Percentiles rank a stretch among this genome's conserved stretches.
Evolutionary conservation across 768 basidiomycete genomes (phyloP).

Genomic region (Pluteus cervinus): DNA sequence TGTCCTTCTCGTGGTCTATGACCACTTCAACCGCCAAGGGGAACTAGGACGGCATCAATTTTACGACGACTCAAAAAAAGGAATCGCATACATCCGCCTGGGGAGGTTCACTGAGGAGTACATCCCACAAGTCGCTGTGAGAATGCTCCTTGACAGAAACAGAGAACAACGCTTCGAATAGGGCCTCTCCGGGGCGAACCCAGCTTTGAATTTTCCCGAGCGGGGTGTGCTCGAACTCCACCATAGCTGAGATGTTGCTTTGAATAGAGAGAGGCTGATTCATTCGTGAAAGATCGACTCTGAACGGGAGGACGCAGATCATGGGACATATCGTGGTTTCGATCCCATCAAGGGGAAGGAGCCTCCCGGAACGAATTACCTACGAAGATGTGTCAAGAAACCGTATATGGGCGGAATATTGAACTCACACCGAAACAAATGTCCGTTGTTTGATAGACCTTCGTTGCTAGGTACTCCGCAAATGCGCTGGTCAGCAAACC

Average conservation of each 20-base stretch:
- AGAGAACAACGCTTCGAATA: conserved; percentile 27
- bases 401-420: background rate
- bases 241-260: conserved; percentile 17
- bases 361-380: conserved; percentile 29
- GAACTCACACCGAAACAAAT: conserved; percentile 26
- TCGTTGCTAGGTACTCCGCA: conserved; percentile 16
- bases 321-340: conserved; percentile 23
- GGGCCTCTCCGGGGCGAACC: conserved; percentile 22
- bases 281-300: conserved; percentile 17
- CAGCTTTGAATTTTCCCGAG: conserved; percentile 25
- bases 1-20: conserved; percentile 17
- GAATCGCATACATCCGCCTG: conserved; percentile 22
- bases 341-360: conserved; percentile 23
- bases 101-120: conserved; percentile 23
- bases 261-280: conserved; percentile 18
- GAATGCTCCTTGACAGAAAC: conserved; percentile 17
- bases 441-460: conserved; percentile 20
- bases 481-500: conserved; percentile 25
- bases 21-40: conserved; percentile 25
- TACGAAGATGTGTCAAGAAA: conserved; percentile 6
- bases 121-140: conserved; percentile 17
- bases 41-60: too few species aligned
- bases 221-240: conserved; percentile 26
- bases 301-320: conserved; percentile 23
- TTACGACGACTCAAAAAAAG: too few species aligned